Evolutionary conservation across 805 yeast species (phyloP), one percentile per base, ranked within the genome.

Genomic region (Lipomyces yamadae): DNA sequence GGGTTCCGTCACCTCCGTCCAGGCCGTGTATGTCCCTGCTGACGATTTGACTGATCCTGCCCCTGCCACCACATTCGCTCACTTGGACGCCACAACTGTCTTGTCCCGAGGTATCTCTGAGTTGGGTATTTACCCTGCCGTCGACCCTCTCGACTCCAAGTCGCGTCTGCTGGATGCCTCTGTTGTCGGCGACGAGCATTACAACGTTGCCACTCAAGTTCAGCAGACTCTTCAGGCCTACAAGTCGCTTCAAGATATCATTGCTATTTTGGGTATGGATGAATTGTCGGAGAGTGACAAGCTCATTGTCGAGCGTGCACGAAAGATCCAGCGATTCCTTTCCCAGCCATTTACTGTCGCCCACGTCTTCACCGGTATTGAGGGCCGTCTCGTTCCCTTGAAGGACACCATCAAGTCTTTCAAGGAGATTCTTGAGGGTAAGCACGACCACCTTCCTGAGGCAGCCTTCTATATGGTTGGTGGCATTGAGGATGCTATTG

Each of bases 31-130:
- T 84, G 99, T 94, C 82, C 99, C 99, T 83, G 99, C 99, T 75
- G 99, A 94, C 91, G 99, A 94, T 86, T 92, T 94, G 88, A 94
- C 99, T 74, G 99, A 94, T 87, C 99, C 99, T 83, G 99, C 99
- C 79, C 99, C 75, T 81, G 99, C 99, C 78, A 94, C 99, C 81
- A 94, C 99, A 78, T 94, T 94, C 83, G 99, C 99, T 79, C 99
- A 94, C 84, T 93, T 94, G 89, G 99, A 94, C 82, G 99, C 99
- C 81, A 94, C 99, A 82, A 94, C 99, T 80, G 99, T 95, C 83
- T 91, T 95, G 88, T 93, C 98, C 78, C 92, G 99, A 88, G 93
- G 97, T 88, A 95, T 95, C 81, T 95, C 99, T 71, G 99, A 95
- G 87, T 88, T 95, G 84, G 98, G 98, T 93, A 95, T 95, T 83